Evolutionary conservation across 129 eudicot genomes (phyloP).

Genomic region (Saussurea involucrata): DNA sequence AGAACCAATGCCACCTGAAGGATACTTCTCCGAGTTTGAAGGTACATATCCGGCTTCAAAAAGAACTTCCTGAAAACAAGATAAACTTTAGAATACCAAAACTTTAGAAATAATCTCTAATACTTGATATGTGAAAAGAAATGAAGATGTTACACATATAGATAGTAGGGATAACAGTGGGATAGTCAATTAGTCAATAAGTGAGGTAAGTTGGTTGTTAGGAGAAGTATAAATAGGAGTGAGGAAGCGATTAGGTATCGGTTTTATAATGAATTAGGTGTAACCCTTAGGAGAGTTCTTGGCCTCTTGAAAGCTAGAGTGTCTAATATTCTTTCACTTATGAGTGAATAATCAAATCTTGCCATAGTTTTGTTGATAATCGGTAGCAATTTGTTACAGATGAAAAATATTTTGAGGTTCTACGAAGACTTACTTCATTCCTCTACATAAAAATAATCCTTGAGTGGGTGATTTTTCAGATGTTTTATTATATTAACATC

Average conservation of each 20-base stretch:
- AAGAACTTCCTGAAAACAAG: conserved; percentile 55
- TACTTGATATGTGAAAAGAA: too few relatives aligned
- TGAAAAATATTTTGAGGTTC: neutral
- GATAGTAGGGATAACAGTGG: too few relatives aligned
- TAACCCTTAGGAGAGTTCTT: too few relatives aligned
- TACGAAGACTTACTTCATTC: neutral
- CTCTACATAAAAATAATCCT: neutral
- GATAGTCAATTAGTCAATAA: too few relatives aligned
- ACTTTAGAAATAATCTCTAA: too few relatives aligned
- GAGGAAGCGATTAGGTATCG: too few relatives aligned
- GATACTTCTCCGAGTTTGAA: conserved; percentile 84
- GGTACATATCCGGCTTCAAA: conserved; percentile 81
- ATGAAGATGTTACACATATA: neutral
- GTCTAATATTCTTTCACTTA: too few relatives aligned
- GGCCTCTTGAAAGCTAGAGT: too few relatives aligned
- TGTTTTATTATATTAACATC: neutral
- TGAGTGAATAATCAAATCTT: too few relatives aligned
- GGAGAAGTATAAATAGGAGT: too few relatives aligned
- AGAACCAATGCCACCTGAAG: conserved; percentile 67
- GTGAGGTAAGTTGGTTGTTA: too few relatives aligned
- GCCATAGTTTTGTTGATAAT: too few relatives aligned
- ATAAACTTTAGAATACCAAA: neutral
- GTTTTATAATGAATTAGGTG: neutral
- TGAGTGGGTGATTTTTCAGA: neutral
- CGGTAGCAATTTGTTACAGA: neutral